phyloP scores from a whole-genome alignment of 2,329 filamentous ascomycete genomes.

The Chrysosporium queenslandicum region DNA sequence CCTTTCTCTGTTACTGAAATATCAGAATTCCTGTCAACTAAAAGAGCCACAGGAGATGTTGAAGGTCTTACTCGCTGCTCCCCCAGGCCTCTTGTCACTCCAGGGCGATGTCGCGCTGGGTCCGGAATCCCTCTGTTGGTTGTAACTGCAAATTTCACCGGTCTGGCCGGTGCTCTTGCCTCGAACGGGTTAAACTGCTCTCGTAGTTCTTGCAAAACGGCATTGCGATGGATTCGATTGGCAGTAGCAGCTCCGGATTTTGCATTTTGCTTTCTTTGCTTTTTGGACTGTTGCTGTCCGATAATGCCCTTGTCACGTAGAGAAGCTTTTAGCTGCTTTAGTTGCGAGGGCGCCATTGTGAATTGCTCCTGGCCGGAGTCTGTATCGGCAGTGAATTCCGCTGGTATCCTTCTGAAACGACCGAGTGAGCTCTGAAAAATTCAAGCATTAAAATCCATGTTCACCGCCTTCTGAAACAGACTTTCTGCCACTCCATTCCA shows the following conservation, averaged over 20 bases:
- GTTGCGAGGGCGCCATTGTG: conserved; percentile 84
- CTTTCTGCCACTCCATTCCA: conserved; percentile 18
- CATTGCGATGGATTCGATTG: conserved; percentile 65
- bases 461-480: conserved; percentile 30
- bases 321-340: conserved; percentile 89
- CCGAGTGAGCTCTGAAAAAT: too few relatives aligned
- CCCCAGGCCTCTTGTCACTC: conserved; percentile 71
- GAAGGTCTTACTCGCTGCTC: conserved; percentile 59
- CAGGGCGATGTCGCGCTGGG: conserved; percentile 61
- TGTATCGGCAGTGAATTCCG: not conserved
- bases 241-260: conserved; percentile 59
- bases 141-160: conserved; percentile 76
- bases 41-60: conserved; percentile 21
- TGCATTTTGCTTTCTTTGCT: conserved; percentile 68
- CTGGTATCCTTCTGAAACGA: not conserved
- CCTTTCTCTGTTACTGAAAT: conserved; percentile 48
- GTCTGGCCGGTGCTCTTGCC: conserved; percentile 66
- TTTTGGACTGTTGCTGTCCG: conserved; percentile 88
- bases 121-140: conserved; percentile 47
- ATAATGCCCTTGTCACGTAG: conserved; percentile 81
- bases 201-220: conserved; percentile 73
- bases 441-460: conserved; percentile 21
- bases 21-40: not conserved
- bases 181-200: conserved; percentile 98
- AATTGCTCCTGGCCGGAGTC: not conserved